phyloP scores from a whole-genome alignment of 352 stramenopile species.

The Phytophthora multivora region DNA sequence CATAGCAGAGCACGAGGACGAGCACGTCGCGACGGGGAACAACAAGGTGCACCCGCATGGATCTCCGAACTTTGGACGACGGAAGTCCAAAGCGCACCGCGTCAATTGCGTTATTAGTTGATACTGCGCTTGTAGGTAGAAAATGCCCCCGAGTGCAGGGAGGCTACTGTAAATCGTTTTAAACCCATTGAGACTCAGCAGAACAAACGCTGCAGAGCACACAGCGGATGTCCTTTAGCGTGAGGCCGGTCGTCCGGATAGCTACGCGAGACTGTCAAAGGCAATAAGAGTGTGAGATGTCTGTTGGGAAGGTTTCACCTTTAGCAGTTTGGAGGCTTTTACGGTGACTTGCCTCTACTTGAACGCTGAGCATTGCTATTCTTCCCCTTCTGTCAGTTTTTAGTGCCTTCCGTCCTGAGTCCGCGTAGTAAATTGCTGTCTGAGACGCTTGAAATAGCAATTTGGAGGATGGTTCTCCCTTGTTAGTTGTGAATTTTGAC shows the following conservation, averaged over 20 bases:
- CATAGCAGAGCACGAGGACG: conserved; percentile 70
- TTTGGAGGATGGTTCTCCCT: not conserved
- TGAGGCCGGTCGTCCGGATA: conserved; percentile 12
- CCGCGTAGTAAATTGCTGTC: too few relatives aligned
- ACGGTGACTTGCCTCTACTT: not conserved
- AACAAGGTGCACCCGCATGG: conserved; percentile 20
- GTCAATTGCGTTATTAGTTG: conserved; percentile 49
- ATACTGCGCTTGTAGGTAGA: conserved; percentile 26
- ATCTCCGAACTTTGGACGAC: conserved; percentile 23
- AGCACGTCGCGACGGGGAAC: conserved; percentile 20
- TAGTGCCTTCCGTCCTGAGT: not conserved
- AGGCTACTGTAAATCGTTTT: conserved; percentile 26
- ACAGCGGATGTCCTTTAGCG: conserved; percentile 23
- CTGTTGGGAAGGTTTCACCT: conserved; percentile 8
- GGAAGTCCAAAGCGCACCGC: conserved; percentile 33
- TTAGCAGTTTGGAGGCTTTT: conserved; percentile 13
- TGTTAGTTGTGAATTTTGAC: conserved; percentile 5
- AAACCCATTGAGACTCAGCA: conserved; percentile 7
- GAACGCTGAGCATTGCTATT: not conserved
- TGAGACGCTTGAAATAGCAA: conserved; percentile 10
- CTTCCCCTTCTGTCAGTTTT: too few relatives aligned
- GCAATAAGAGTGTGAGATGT: not conserved
- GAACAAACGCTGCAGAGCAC: conserved; percentile 61
- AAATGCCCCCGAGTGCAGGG: conserved; percentile 5
- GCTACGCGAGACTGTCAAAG: conserved; percentile 3